These are phyloP conservation scores for Erysimum cheiri DNA, from an alignment of 441 rosid genomes.

Conservation along the genomic window DNA sequence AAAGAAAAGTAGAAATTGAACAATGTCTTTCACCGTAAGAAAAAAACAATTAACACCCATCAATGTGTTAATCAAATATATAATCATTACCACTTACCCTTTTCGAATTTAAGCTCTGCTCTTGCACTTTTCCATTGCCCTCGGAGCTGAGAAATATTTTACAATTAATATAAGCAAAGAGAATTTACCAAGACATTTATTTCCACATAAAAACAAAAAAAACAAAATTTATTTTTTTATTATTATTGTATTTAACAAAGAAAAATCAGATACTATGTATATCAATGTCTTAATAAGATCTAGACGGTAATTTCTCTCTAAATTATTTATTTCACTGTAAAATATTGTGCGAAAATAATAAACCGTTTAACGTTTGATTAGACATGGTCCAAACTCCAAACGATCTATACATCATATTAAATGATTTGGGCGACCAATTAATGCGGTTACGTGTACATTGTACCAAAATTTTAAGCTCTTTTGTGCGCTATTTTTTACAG, in stretches of 20 bases:
- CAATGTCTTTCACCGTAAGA: conserved; percentile 26
- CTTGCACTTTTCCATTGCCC: conserved; percentile 97
- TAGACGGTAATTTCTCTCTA: neutral
- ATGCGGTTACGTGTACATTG: neutral
- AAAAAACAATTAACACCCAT: conserved; percentile 34
- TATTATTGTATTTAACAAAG: neutral
- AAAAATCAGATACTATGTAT: neutral
- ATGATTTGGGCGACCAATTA: neutral
- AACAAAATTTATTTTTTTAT: no score
- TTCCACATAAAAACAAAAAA: no score
- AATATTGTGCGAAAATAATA: neutral
- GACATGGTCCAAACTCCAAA: neutral
- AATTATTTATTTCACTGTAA: neutral
- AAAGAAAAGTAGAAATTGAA: conserved; percentile 29
- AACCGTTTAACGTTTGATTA: neutral
- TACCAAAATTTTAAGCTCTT: neutral
- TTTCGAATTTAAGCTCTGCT: conserved; percentile 61
- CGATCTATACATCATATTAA: neutral
- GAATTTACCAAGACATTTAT: neutral
- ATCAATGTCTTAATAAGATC: neutral
- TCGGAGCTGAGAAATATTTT: conserved; percentile 73
- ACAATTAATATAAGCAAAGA: neutral
- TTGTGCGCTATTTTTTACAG: neutral
- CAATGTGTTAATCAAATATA: conserved; percentile 39
- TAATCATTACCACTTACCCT: conserved; percentile 25